Conservation (phyloP, 176 grass and related monocot species). For the Ananas comosus region DNA sequence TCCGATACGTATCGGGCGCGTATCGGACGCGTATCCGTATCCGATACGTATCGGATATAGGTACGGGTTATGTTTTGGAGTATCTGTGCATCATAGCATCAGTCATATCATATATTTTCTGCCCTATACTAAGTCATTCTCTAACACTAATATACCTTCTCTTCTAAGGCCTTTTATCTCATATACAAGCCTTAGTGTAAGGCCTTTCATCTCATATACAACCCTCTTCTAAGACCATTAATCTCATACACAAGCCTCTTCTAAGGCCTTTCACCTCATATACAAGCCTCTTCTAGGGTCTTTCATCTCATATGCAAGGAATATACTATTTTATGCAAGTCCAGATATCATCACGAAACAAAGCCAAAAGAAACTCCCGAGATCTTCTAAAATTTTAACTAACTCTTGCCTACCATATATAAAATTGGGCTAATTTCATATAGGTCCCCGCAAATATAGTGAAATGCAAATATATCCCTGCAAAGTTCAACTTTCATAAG, state of each 20-base stretch:
- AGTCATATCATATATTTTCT: background rate
- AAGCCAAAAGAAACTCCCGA: background rate
- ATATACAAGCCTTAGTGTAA: background rate
- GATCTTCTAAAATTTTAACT: background rate
- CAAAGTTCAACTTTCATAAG: no score
- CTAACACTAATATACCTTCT: background rate
- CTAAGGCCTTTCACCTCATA: no score
- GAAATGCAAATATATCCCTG: no score
- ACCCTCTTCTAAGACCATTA: background rate
- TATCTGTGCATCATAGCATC: no score
- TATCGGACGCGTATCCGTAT: no score
- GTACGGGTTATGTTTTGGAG: no score
- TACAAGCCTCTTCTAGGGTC: no score
- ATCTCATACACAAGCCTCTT: background rate
- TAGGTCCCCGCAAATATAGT: no score
- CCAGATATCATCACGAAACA: background rate
- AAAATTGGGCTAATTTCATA: background rate
- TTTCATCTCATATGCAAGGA: no score
- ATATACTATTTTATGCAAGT: no score
- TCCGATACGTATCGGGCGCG: no score
- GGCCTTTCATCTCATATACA: background rate
- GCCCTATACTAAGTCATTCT: background rate
- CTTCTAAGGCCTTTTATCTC: background rate
- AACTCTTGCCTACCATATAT: background rate
- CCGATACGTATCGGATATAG: no score